A percentile compares a stretch with the other conserved stretches of the same genome.
Evolutionary conservation across 2,329 filamentous ascomycete species (phyloP).

Genomic region (Gaeumannomyces tritici): DNA sequence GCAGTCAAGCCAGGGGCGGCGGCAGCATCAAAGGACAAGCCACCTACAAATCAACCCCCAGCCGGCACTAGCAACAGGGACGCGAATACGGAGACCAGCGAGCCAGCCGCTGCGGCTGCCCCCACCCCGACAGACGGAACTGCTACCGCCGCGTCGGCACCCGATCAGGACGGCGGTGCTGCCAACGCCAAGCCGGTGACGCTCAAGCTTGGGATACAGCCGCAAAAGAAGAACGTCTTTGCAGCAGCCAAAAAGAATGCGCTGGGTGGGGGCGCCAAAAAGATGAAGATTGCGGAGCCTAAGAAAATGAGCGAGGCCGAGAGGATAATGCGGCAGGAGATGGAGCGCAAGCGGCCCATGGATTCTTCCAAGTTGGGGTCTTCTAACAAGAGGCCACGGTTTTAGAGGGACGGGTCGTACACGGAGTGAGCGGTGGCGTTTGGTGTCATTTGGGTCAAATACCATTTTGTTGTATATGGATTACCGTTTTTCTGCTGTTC

Average conservation of each 20-base stretch:
- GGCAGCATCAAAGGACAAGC: conserved; percentile 11
- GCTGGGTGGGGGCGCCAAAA: conserved; percentile 53
- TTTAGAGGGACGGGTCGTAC: conserved; percentile 10
- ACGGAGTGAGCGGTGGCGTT: neutral
- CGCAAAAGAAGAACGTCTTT: conserved; percentile 70
- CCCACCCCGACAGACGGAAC: neutral
- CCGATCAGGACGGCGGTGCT: conserved; percentile 6
- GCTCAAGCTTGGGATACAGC: conserved; percentile 54
- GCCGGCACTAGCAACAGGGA: neutral
- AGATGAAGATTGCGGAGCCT: conserved; percentile 49
- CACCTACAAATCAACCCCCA: conserved; percentile 6
- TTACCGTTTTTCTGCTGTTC: neutral
- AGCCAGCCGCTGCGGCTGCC: neutral
- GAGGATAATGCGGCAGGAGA: conserved; percentile 79
- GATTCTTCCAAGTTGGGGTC: conserved; percentile 32
- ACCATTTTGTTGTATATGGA: neutral
- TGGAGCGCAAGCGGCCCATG: conserved; percentile 58
- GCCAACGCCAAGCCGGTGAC: conserved; percentile 32
- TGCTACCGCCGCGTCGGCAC: neutral
- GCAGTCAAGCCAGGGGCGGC: conserved; percentile 22
- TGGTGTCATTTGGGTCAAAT: neutral
- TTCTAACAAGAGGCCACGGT: conserved; percentile 43
- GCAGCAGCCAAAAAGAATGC: conserved; percentile 59
- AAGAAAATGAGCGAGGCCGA: conserved; percentile 86
- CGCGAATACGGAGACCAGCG: neutral